Evolutionary conservation across 2,329 filamentous ascomycete genomes (phyloP), one percentile per base, ranked within the genome.

Genomic region (Aspergillus brunneoviolaceus): DNA sequence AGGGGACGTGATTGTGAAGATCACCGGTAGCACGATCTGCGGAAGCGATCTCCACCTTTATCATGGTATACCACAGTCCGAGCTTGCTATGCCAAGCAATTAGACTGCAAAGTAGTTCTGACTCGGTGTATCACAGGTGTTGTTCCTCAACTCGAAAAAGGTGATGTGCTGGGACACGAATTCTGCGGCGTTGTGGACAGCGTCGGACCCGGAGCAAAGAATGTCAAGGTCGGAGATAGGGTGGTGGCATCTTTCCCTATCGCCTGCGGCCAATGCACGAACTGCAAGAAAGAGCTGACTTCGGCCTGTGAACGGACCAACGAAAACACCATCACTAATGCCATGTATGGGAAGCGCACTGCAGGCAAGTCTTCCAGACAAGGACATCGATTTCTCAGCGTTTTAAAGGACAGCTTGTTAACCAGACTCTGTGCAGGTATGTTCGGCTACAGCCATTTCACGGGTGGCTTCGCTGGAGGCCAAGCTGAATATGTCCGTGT

Each of bases 231-330:
- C 7, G 89, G 88, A 14, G 83, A 87, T 65, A 81, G 92, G 31
- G 92, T 95, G 21, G 92, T 96, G 1, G 91, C 89, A 0, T 90
- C 87, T 10, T 96, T 96, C 80, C 91, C 95, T 74, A 95, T 96
- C 70, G 90, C 91, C 9, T 77, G 81, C 64, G 80, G 80, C 0
- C 57, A 74, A 42, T 96, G 92, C 79, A 88, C 85, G 75, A 93
- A 87, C 74, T 96, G 92, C 80, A 83, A 88, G 65, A 84, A 90
- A 76, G 91, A 92, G 74, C 81, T 91, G 1, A 90, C 87, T 0
- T 92, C 89, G 16, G 88, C 91, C 69, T 96, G 92, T 73, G 90
- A 92, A 69, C 85, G 81, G 74, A 96, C 91, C 0, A 95, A 92
- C 74, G 79, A 86, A 48, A 95, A 91, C 73, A 87, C 83, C 0